Base-by-base conservation (phyloP, 768 basidiomycete species). In the Austroboletus festivus region DNA sequence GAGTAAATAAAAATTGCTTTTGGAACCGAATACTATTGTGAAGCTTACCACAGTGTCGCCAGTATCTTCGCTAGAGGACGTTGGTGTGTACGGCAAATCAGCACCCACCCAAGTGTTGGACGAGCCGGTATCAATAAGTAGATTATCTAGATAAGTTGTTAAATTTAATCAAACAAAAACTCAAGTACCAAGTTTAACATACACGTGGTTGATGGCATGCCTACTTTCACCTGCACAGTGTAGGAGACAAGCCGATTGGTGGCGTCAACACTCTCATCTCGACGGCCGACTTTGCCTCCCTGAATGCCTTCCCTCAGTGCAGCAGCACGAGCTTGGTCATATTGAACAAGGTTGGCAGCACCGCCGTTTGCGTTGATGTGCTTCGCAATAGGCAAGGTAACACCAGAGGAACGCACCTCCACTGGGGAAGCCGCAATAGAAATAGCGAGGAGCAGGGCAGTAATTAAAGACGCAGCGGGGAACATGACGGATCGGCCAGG, bases 91-190 rank as follows among this genome's bases (percentile, higher is more conserved):
- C 34, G 46, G 5, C 8, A 22, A 18, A n/a, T 31, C 45, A 18
- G 59, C 59, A 22, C 64, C 64, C 21, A 66, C 38, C 57, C 57
- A 66, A 4, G 61, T 65, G 46, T 63, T 66, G 28, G 61, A 59
- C 38, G 62, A 64, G 16, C 64, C 64, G 12, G 64, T 65, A 47
- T 66, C 64, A 37, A 66, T 52, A 11, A 66, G 16, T 15, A 66
- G 56, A 16, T 54, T 50, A 31, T 62, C 68, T 68, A n/a, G n/a
- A 16, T 7, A 19, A 24, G 5, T 21, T n/a, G n/a, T 3, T 37
- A 4, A 5, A 11, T 2, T 49, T 19, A 49, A n/a, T 19, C 23
- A n/a, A n/a, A n/a, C n/a, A 1, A 13, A n/a, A 8, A 8, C 26
- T 7, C 13, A 15, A 10, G 16, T 7, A 13, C 22, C 8, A 3